Conservation (phyloP, 208 protist species). For the Ichthyophonus hoferi region DNA sequence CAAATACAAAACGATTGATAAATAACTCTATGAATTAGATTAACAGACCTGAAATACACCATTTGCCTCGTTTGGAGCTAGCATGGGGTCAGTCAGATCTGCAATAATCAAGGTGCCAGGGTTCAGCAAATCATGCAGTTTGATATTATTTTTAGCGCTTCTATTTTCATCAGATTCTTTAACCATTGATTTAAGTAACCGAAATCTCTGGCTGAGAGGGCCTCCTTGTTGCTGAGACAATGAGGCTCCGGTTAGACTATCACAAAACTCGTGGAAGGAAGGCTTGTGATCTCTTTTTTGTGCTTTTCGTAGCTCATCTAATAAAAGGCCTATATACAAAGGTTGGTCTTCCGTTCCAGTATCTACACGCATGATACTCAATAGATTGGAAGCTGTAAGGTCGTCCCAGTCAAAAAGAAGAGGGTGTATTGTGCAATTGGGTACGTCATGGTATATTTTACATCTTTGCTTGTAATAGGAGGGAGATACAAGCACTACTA, state of each 20-base stretch:
- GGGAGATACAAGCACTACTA: background rate
- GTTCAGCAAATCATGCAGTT: background rate
- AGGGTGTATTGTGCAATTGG: slow-evolving; percentile 29
- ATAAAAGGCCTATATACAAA: background rate
- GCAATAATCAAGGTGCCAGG: slow-evolving; percentile 19
- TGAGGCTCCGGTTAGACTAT: background rate
- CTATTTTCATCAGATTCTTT: background rate
- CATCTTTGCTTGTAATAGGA: background rate
- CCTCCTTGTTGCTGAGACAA: background rate
- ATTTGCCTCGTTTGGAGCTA: slow-evolving; percentile 32
- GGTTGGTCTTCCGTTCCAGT: slow-evolving; percentile 27
- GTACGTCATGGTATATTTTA: background rate
- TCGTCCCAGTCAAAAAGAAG: slow-evolving; percentile 33
- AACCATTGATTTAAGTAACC: background rate
- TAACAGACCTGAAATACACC: slow-evolving; percentile 33
- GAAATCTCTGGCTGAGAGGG: background rate
- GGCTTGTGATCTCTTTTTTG: background rate
- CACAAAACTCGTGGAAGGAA: background rate
- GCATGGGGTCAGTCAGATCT: slow-evolving; percentile 34
- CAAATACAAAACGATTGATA: too few relatives aligned
- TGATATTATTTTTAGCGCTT: background rate
- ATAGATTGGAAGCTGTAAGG: slow-evolving; percentile 36
- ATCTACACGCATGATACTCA: slow-evolving; percentile 40
- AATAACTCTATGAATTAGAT: too few relatives aligned
- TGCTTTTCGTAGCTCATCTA: background rate